These are phyloP conservation scores for Tetragonia tetragonoides DNA, from an alignment of 148 eudicot genomes.

Conservation along the genomic window DNA sequence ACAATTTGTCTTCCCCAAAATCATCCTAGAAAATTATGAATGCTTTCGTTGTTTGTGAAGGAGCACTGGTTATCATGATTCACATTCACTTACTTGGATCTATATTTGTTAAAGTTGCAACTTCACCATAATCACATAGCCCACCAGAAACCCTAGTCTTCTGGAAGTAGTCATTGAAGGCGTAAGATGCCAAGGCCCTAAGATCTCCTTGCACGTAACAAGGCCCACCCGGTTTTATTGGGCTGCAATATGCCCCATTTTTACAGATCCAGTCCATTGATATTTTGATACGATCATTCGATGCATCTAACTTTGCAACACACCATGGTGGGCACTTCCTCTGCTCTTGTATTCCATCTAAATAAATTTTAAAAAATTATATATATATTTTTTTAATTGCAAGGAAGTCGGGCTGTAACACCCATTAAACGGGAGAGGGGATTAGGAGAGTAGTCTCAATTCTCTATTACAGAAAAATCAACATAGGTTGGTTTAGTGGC, in stretches of 20 bases:
- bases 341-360: constrained; percentile 9
- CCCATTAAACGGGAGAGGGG: too few relatives aligned
- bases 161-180: constrained; percentile 24
- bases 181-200: constrained; percentile 19
- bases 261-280: constrained; percentile 17
- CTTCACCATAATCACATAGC: constrained; percentile 5
- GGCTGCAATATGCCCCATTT: constrained; percentile 25
- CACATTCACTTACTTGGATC: constrained; percentile 18
- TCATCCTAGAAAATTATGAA: too few relatives aligned
- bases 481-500: too few relatives aligned
- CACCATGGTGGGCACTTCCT: constrained; percentile 25
- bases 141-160: constrained; percentile 12
- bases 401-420: background rate
- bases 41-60: too few relatives aligned
- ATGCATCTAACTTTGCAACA: constrained; percentile 1
- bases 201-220: constrained; percentile 12
- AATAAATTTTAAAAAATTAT: too few relatives aligned
- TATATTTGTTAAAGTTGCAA: constrained; percentile 1
- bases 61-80: too few relatives aligned
- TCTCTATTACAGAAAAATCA: too few relatives aligned
- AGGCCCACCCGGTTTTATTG: constrained; percentile 10
- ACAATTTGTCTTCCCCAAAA: too few relatives aligned
- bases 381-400: background rate
- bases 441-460: too few relatives aligned
- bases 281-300: background rate